Evolutionary conservation across 192 early-diverging fungal species (phyloP).

Genomic region (Phlyctochytrium arcticum): DNA sequence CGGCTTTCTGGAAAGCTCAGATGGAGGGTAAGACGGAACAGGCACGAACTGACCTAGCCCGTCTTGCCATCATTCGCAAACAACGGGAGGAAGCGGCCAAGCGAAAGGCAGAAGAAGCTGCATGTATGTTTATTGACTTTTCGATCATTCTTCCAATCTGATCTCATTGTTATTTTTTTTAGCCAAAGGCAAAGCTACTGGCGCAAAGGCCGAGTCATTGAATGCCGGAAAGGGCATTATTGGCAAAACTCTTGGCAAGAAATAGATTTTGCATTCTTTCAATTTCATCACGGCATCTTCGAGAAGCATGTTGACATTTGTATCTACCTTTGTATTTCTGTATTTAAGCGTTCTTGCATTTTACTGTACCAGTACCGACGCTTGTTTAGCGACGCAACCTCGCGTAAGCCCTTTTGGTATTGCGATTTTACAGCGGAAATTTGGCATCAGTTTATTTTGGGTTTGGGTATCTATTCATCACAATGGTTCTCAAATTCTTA

Average conservation of each 20-base stretch:
- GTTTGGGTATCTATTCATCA: no score
- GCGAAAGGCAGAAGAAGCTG: conserved; percentile 39
- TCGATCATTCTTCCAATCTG: background rate
- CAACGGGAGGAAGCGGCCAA: conserved; percentile 50
- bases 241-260: conserved; percentile 22
- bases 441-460: no score
- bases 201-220: conserved; percentile 31
- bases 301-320: no score
- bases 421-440: no score
- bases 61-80: conserved; percentile 51
- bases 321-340: no score
- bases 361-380: no score
- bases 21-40: conserved; percentile 55
- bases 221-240: conserved; percentile 42
- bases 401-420: no score
- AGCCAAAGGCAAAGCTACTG: conserved; percentile 27
- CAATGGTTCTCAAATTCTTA: no score
- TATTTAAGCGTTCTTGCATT: no score
- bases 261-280: no score
- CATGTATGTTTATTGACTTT: conserved; percentile 6
- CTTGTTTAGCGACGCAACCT: no score
- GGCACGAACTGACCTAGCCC: conserved; percentile 45
- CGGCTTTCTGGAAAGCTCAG: conserved; percentile 47
- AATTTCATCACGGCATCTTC: no score
- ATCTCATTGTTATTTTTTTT: background rate